Base-by-base conservation (phyloP, 75 land plant genomes). In the Pinus albicaulis region DNA sequence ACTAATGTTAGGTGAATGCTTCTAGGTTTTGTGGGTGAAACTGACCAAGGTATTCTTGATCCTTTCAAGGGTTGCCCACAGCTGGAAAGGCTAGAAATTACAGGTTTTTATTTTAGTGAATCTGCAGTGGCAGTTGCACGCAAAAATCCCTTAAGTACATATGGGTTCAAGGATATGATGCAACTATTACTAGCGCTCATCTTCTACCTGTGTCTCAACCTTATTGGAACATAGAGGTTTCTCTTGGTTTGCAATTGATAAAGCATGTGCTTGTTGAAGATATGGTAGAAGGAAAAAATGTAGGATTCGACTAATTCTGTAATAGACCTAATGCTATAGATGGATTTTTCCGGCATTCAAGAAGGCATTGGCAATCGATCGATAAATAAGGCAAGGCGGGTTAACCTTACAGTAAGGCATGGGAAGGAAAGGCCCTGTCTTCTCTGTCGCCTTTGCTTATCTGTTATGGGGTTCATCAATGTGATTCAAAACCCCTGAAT, bases 61-160 rank as follows among this genome's bases (percentile, higher is more conserved):
- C 31, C 83, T 38, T 81, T 82, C 6, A 56, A 56, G 11, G 87
- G 87, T 0, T 86, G 82, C 75, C 77, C 59, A 63, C 63, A 61
- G 20, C 63, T 86, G 22, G 71, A 79, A 72, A 83, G 82, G 78
- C 78, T 86, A 15, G 87, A 86, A 66, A 80, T 86, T 36, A 59
- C 86, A 15, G 86, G 78, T 28, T 86, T 86, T 64, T 71, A 59
- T 48, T 79, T 86, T 53, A 71, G 56, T 44, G 79, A 79, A 55
- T 53, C 44, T 20, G 82, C 72, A 26, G 15, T 86, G 14, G 82
- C 82, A 4, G 55, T 8, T 53, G 56, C 76, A 12, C 48, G 3
- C 60, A 63, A 76, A 57, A 15, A 75, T 71, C 56, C 22, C 26
- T 86, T 76, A 83, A 73, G 71, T 86, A 76, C 57, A 57, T 86